A percentile compares a stretch with the other conserved stretches of the same genome.
Conservation (phyloP, 1,139 yeast species). For the Pichia inconspicua region DNA sequence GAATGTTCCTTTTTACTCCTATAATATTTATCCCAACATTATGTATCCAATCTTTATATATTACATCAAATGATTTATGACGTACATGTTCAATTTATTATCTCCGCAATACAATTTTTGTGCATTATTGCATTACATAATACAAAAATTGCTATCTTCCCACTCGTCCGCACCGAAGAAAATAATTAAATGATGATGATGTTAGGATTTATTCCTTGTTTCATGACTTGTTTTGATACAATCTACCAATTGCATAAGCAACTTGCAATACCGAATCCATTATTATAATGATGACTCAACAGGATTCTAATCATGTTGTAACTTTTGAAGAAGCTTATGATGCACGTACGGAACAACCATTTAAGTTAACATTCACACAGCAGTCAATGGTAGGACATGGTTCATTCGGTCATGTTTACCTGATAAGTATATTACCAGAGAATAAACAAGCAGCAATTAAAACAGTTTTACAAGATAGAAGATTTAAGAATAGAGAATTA, state of each 20-base stretch:
- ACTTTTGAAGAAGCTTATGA: constrained; percentile 66
- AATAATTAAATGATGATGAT: no score
- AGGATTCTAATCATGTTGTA: neutral
- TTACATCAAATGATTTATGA: no score
- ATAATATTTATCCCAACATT: neutral
- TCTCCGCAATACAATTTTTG: no score
- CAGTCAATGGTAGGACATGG: constrained; percentile 90
- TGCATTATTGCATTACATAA: neutral
- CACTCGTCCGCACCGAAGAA: neutral
- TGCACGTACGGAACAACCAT: constrained; percentile 61
- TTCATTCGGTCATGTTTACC: constrained; percentile 93
- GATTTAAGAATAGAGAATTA: constrained; percentile 93
- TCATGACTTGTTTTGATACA: no score
- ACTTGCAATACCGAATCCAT: neutral
- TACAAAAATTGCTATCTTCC: neutral
- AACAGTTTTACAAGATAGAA: constrained; percentile 86
- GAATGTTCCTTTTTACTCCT: neutral
- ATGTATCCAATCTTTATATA: no score
- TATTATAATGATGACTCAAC: neutral
- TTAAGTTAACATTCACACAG: constrained; percentile 60
- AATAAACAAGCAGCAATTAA: constrained; percentile 85
- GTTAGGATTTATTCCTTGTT: no score
- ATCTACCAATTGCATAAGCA: neutral
- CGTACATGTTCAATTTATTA: no score
- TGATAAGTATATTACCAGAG: constrained; percentile 69